Percentiles rank a stretch among this genome's conserved stretches.
These are phyloP conservation scores for Poronia punctata DNA, from an alignment of 495 filamentous ascomycete genomes.

Conservation along the genomic window DNA sequence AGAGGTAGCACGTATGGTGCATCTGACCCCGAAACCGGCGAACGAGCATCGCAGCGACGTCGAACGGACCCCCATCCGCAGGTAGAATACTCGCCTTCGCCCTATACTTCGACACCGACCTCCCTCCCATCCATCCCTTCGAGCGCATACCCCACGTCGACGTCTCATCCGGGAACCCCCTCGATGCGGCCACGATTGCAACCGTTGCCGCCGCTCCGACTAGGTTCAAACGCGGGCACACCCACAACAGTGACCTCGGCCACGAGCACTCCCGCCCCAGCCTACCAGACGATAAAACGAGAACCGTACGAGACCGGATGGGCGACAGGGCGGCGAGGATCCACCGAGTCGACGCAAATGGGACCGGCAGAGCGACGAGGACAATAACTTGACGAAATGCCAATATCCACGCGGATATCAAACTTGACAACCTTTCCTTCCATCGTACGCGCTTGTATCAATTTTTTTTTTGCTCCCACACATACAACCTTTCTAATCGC, in stretches of 20 bases:
- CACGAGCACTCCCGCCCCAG: constrained; percentile 20
- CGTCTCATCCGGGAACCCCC: constrained; percentile 35
- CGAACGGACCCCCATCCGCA: constrained; percentile 40
- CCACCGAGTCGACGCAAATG: constrained; percentile 15
- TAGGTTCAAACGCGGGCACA: constrained; percentile 30
- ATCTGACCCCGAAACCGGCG: constrained; percentile 25
- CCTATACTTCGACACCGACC: constrained; percentile 28
- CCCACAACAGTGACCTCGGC: constrained; percentile 21
- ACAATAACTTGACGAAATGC: background rate
- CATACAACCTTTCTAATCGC: too few species aligned
- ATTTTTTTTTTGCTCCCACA: too few species aligned
- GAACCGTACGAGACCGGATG: constrained; percentile 39
- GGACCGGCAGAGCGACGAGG: background rate
- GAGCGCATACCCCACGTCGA: constrained; percentile 21
- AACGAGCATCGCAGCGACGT: constrained; percentile 37
- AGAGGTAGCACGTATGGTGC: constrained; percentile 6
- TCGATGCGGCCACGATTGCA: constrained; percentile 29
- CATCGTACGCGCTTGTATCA: too few species aligned
- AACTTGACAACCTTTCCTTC: too few species aligned
- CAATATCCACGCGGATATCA: background rate
- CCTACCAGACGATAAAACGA: constrained; percentile 24
- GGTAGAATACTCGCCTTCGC: constrained; percentile 28
- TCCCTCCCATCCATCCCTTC: constrained; percentile 32
- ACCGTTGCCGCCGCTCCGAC: constrained; percentile 38
- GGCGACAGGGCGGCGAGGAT: constrained; percentile 31